Evolutionary conservation across 805 yeast genomes (phyloP).

Genomic region (Teunomyces atbi): DNA sequence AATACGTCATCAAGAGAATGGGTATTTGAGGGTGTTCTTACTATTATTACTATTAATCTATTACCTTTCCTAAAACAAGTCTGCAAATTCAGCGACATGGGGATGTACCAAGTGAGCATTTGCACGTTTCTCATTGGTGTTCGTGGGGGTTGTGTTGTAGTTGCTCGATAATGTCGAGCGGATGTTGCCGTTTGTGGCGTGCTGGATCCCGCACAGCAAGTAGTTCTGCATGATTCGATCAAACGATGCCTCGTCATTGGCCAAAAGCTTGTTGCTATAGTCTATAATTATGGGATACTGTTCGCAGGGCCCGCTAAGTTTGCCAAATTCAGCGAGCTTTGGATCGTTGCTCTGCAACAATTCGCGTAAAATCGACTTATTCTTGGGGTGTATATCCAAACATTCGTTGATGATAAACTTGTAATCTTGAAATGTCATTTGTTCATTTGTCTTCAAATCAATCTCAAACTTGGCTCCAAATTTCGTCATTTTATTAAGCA

Average conservation of each 20-base stretch:
- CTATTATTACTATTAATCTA: background rate
- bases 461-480: conserved; percentile 16
- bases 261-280: conserved; percentile 58
- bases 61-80: conserved; percentile 28
- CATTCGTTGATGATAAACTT: conserved; percentile 25
- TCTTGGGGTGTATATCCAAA: conserved; percentile 36
- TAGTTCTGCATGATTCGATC: conserved; percentile 43
- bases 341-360: conserved; percentile 19
- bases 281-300: conserved; percentile 45
- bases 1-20: conserved; percentile 89
- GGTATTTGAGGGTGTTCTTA: conserved; percentile 41
- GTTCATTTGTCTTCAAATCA: conserved; percentile 15
- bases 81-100: conserved; percentile 45
- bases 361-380: conserved; percentile 22
- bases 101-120: conserved; percentile 34
- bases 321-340: conserved; percentile 18
- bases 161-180: conserved; percentile 5
- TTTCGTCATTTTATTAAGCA: conserved; percentile 6
- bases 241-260: conserved; percentile 46
- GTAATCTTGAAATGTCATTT: conserved; percentile 25
- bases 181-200: conserved; percentile 12
- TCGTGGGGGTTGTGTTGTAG: background rate
- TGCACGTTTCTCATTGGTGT: background rate
- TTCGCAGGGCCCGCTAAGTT: conserved; percentile 9
- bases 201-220: conserved; percentile 29